Conservation (phyloP, 2,329 filamentous ascomycete genomes). For the Aspergillus floridensis region DNA sequence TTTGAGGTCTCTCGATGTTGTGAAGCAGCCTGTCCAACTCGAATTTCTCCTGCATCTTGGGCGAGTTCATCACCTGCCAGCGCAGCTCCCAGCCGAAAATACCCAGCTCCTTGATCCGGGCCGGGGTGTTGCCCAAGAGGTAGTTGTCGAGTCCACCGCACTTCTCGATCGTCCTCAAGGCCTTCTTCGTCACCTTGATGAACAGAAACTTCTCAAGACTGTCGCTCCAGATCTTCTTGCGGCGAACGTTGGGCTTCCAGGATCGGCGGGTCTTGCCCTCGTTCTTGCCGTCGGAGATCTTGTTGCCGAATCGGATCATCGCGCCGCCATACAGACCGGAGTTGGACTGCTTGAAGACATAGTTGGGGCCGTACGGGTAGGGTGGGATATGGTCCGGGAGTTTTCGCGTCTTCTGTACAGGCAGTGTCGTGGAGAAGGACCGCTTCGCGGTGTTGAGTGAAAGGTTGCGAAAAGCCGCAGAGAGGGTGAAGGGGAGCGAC, state of each 20-base stretch:
- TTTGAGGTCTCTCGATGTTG: constrained; percentile 58
- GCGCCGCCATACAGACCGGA: constrained; percentile 48
- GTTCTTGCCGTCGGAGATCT: constrained; percentile 50
- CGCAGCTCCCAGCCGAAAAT: constrained; percentile 86
- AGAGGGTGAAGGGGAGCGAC: constrained; percentile 36
- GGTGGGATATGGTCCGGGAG: constrained; percentile 42
- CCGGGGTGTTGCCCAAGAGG: constrained; percentile 74
- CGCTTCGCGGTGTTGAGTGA: constrained; percentile 38
- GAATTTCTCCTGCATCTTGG: constrained; percentile 64
- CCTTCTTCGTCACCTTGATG: constrained; percentile 47
- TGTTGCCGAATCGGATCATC: constrained; percentile 50
- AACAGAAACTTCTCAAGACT: constrained; percentile 43
- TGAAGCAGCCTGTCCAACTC: constrained; percentile 61
- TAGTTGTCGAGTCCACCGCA: constrained; percentile 90
- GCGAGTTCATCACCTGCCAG: constrained; percentile 84
- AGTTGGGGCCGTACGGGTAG: constrained; percentile 47
- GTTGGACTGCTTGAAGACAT: constrained; percentile 47
- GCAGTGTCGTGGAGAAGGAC: constrained; percentile 38
- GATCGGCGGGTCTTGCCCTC: constrained; percentile 49
- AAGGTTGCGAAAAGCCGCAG: constrained; percentile 39
- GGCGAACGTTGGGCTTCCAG: constrained; percentile 51
- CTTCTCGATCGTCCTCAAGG: constrained; percentile 66
- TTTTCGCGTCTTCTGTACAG: constrained; percentile 30
- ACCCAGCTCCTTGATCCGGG: constrained; percentile 79
- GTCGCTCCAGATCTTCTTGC: constrained; percentile 47